These are phyloP conservation scores for Harringtonia lauricola DNA, from an alignment of 2,329 filamentous ascomycete genomes.

Conservation along the genomic window DNA sequence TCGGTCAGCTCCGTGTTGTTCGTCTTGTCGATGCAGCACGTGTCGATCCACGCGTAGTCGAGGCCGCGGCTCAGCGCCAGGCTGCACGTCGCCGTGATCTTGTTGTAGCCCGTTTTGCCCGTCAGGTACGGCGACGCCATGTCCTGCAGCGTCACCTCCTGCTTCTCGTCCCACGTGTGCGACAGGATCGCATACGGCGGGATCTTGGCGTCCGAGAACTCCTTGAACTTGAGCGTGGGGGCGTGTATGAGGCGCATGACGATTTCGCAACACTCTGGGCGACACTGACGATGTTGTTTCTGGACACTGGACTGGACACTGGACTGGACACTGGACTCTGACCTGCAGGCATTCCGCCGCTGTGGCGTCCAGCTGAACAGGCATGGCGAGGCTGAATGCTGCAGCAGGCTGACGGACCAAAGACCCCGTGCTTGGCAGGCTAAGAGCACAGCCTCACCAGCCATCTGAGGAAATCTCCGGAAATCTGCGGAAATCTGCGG, in stretches of 20 bases:
- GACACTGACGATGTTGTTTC: not conserved
- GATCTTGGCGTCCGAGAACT: conserved; percentile 4
- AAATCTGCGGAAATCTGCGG: too few species aligned
- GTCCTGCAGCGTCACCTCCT: conserved; percentile 12
- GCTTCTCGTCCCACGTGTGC: conserved; percentile 11
- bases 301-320: too few species aligned
- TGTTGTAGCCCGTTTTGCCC: conserved; percentile 5
- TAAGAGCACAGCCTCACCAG: too few species aligned
- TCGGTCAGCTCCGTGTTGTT: conserved; percentile 11
- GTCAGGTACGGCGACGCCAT: conserved; percentile 4
- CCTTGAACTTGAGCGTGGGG: conserved; percentile 6
- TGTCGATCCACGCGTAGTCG: conserved; percentile 11
- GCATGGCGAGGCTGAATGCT: too few species aligned
- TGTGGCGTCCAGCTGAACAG: too few species aligned
- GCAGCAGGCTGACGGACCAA: too few species aligned
- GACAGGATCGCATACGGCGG: conserved; percentile 11
- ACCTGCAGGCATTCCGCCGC: too few species aligned
- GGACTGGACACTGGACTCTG: too few species aligned
- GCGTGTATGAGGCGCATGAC: conserved; percentile 12
- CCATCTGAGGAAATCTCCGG: too few species aligned
- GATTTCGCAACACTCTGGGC: not conserved
- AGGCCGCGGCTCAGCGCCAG: conserved; percentile 2
- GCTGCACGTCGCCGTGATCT: conserved; percentile 5
- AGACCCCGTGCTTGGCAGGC: too few species aligned
- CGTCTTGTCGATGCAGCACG: conserved; percentile 13